phyloP scores from a whole-genome alignment of 2,329 filamentous ascomycete genomes.

The Apiospora phragmitis region DNA sequence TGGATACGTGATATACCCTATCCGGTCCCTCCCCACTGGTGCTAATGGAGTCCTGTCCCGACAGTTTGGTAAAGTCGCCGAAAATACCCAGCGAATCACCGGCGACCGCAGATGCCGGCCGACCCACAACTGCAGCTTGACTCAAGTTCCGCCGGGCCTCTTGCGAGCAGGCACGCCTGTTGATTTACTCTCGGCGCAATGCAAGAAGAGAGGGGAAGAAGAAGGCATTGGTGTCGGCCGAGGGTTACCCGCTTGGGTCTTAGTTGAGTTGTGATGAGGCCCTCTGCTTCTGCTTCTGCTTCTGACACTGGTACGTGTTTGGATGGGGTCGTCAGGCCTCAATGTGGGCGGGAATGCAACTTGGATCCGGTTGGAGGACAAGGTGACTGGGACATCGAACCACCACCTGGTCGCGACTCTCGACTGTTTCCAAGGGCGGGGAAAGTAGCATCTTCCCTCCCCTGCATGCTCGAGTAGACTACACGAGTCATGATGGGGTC shows the following conservation, averaged over 20 bases:
- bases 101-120: neutral
- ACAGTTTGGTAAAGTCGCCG: neutral
- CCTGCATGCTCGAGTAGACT: neutral
- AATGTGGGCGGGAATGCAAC: neutral
- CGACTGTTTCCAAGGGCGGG: neutral
- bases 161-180: neutral
- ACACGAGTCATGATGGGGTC: neutral
- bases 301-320: neutral
- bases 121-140: neutral
- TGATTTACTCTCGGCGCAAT: neutral
- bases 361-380: neutral
- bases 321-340: neutral
- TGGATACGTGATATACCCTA: neutral
- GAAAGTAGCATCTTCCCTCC: neutral
- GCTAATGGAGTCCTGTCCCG: neutral
- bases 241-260: neutral
- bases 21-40: neutral
- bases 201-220: neutral
- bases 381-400: neutral
- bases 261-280: neutral
- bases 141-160: neutral
- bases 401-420: neutral
- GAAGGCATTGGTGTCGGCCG: neutral
- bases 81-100: slow-evolving; percentile 1
- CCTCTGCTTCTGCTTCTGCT: neutral